phyloP scores from a whole-genome alignment of 208 protist genomes.

The Leishmania lainsoni region DNA sequence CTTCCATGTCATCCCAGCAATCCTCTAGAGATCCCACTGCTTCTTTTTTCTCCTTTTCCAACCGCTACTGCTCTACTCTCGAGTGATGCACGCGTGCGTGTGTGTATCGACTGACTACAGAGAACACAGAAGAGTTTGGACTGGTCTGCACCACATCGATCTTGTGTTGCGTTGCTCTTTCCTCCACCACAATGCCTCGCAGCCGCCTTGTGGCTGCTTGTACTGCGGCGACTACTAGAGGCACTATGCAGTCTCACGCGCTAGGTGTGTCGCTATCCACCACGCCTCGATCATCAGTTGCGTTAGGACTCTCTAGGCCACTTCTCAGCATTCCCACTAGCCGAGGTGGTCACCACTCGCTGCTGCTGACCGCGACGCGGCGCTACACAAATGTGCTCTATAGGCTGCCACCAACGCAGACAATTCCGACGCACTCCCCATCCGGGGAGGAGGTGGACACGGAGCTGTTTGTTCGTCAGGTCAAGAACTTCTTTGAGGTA shows the following conservation, averaged over 20 bases:
- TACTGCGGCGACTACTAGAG: neutral
- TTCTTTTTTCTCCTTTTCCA: neutral
- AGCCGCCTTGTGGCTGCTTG: neutral
- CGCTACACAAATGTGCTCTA: conserved; percentile 81
- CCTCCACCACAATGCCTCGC: neutral
- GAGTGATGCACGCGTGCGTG: neutral
- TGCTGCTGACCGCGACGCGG: conserved; percentile 25
- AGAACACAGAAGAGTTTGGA: neutral
- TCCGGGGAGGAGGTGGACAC: conserved; percentile 74
- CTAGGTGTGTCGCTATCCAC: neutral
- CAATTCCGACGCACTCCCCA: conserved; percentile 72
- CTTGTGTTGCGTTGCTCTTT: neutral
- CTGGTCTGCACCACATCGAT: neutral
- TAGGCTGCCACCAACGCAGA: conserved; percentile 65
- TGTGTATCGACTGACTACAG: neutral
- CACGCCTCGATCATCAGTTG: neutral
- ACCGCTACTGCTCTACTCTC: neutral
- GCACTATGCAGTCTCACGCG: neutral
- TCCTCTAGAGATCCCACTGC: neutral
- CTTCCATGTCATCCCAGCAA: neutral
- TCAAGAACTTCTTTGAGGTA: conserved; percentile 65
- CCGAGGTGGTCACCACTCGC: neutral
- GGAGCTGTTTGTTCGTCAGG: conserved; percentile 71
- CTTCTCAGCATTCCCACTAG: neutral
- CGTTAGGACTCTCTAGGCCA: neutral